These are phyloP conservation scores for Kentomonas sorsogonicus DNA, from an alignment of 208 protist species.

Conservation along the genomic window DNA sequence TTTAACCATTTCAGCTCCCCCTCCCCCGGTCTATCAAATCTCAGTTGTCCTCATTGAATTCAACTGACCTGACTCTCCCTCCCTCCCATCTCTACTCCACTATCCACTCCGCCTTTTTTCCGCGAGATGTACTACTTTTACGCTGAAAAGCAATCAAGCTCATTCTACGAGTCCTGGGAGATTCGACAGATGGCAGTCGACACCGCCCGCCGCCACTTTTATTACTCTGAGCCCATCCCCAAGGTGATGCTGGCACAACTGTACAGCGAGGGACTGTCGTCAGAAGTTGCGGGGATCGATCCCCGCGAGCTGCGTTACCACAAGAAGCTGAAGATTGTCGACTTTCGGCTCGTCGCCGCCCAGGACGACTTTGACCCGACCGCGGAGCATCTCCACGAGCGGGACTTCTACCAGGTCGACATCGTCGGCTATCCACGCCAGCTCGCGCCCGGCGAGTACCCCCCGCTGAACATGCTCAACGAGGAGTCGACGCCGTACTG, in stretches of 20 bases:
- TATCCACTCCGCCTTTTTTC: too few species aligned
- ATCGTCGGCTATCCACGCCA: conserved; percentile 42
- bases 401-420: conserved; percentile 53
- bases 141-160: conserved; percentile 51
- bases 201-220: conserved; percentile 57
- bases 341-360: conserved; percentile 32
- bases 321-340: conserved; percentile 68
- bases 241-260: background rate
- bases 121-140: conserved; percentile 48
- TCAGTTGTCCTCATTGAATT: too few species aligned
- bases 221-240: conserved; percentile 37
- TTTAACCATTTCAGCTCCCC: too few species aligned
- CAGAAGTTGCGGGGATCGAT: too few species aligned
- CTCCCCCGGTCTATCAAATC: too few species aligned
- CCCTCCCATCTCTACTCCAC: too few species aligned
- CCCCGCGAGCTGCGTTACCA: conserved; percentile 31
- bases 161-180: conserved; percentile 44
- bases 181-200: conserved; percentile 68
- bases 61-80: too few species aligned
- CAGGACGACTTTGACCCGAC: conserved; percentile 43
- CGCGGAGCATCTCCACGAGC: conserved; percentile 44
- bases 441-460: conserved; percentile 29
- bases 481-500: conserved; percentile 22
- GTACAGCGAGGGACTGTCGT: too few species aligned
- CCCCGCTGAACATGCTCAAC: conserved; percentile 34